Conservation (phyloP, 305 asterid genomes). For the Fraxinus ornus region DNA sequence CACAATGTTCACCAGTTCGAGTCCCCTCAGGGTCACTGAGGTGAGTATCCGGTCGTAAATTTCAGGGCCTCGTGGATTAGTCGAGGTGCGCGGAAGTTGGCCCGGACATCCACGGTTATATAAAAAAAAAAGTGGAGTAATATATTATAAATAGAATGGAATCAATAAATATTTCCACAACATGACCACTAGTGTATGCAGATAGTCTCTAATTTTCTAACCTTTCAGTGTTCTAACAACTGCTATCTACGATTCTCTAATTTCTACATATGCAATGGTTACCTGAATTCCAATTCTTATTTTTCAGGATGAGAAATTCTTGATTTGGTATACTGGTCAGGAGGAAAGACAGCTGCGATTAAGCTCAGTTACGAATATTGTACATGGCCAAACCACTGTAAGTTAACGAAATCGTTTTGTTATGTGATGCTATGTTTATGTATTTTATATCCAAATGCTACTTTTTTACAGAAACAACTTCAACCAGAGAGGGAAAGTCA, state of each 20-base stretch:
- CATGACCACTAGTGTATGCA: background rate
- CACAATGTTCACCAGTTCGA: too few relatives aligned
- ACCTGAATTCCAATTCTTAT: background rate
- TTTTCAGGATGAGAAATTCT: constrained; percentile 44
- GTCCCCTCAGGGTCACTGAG: too few relatives aligned
- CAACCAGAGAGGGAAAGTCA: constrained; percentile 40
- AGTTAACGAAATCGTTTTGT: constrained; percentile 13
- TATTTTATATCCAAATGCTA: background rate
- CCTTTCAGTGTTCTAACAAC: background rate
- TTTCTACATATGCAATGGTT: background rate
- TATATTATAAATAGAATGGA: background rate
- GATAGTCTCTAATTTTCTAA: background rate
- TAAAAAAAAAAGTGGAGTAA: background rate
- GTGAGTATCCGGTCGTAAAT: too few relatives aligned
- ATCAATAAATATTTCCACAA: background rate
- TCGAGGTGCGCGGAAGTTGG: too few relatives aligned
- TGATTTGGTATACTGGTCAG: constrained; percentile 48
- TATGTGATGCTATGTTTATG: background rate
- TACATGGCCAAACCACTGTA: constrained; percentile 38
- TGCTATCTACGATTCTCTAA: background rate
- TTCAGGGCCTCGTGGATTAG: too few relatives aligned
- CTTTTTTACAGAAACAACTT: constrained; percentile 33
- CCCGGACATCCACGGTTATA: too few relatives aligned
- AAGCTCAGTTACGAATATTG: constrained; percentile 34
- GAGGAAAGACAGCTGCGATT: constrained; percentile 40